Conservation (phyloP, 495 filamentous ascomycete genomes). For the Achaetomiella virescens region DNA sequence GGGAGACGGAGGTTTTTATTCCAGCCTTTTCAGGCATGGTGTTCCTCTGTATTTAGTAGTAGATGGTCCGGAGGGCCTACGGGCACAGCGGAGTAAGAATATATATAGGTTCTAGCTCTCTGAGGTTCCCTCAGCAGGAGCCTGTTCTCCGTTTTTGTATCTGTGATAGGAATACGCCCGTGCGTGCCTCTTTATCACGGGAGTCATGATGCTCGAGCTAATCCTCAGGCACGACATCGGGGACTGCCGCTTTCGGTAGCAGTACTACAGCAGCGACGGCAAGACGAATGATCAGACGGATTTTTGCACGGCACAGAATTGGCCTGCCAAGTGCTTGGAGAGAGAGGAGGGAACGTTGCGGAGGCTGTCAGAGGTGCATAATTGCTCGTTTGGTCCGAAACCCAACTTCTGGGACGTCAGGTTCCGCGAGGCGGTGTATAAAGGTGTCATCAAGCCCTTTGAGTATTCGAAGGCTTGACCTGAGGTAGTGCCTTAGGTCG, state of each 20-base stretch:
- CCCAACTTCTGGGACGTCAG: background rate
- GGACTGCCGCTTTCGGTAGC: background rate
- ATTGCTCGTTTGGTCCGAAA: background rate
- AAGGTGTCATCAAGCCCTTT: background rate
- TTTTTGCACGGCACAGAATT: background rate
- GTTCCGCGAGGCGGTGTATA: slow-evolving; percentile 1
- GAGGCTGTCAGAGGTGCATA: background rate
- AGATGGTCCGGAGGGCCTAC: too few relatives aligned
- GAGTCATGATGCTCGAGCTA: slow-evolving; percentile 1
- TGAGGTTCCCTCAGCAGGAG: too few relatives aligned
- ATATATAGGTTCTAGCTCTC: too few relatives aligned
- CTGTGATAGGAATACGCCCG: background rate
- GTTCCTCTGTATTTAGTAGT: too few relatives aligned
- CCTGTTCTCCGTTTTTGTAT: too few relatives aligned
- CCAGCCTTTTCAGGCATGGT: too few relatives aligned
- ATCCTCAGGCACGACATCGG: background rate
- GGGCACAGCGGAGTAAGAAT: too few relatives aligned
- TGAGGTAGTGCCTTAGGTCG: slow-evolving; percentile 4
- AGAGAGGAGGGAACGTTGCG: background rate
- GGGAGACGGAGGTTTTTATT: too few relatives aligned
- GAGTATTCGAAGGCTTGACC: background rate
- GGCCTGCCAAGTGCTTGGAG: background rate
- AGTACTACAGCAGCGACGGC: background rate
- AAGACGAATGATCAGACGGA: slow-evolving; percentile 1
- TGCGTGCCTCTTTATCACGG: background rate